Evolutionary conservation across 2,329 filamentous ascomycete genomes (phyloP).

Genomic region (Parastagonospora avenae): DNA sequence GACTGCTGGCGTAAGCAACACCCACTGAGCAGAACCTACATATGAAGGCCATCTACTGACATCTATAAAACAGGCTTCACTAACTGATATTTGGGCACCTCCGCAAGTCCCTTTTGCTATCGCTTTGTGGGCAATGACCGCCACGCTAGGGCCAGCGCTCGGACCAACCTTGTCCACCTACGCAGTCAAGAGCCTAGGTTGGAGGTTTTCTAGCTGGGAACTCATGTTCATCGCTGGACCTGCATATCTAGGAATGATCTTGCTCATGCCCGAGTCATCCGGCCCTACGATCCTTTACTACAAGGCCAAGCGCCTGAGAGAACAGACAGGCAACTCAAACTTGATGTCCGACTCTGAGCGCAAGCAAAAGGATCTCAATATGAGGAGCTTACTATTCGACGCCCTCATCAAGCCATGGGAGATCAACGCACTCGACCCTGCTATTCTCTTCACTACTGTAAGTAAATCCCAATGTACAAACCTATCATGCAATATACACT

Average conservation of each 20-base stretch:
- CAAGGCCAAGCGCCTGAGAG: constrained; percentile 74
- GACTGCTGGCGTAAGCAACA: constrained; percentile 31
- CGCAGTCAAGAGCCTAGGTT: constrained; percentile 69
- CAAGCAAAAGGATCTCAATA: constrained; percentile 56
- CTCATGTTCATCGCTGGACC: constrained; percentile 76
- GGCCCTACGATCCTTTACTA: constrained; percentile 62
- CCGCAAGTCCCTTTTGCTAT: constrained; percentile 50
- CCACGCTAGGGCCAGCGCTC: constrained; percentile 66
- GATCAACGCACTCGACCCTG: constrained; percentile 79
- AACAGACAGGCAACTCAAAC: constrained; percentile 66
- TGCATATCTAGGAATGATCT: constrained; percentile 75
- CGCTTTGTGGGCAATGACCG: constrained; percentile 48
- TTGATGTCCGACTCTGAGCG: constrained; percentile 81
- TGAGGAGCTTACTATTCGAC: constrained; percentile 53
- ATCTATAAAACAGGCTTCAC: constrained; percentile 11
- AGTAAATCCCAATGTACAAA: no score
- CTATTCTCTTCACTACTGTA: constrained; percentile 75
- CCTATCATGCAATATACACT: no score
- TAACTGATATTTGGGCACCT: constrained; percentile 44
- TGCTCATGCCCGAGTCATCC: constrained; percentile 86
- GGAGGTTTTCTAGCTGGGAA: constrained; percentile 86
- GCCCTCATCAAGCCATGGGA: constrained; percentile 76
- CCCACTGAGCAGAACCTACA: no score
- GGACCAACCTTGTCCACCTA: constrained; percentile 71
- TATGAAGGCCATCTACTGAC: no score